Conservation (phyloP, 73 alveolate species). For the Vitrella brassicaformis region DNA sequence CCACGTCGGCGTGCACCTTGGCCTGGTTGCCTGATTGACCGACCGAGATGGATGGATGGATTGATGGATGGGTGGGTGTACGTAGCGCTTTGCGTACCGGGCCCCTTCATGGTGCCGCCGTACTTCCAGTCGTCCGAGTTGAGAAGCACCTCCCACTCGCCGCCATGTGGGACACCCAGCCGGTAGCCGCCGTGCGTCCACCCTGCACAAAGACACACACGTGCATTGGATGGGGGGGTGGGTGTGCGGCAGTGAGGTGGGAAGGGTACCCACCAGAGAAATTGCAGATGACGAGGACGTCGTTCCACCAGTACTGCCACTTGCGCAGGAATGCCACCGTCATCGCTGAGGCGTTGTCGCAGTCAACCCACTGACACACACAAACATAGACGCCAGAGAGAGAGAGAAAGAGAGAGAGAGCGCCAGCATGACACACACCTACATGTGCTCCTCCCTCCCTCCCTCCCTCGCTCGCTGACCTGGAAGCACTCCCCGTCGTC, state of each 20-base stretch:
- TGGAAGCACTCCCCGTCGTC: not conserved
- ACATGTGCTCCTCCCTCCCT: no score
- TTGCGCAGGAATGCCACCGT: not conserved
- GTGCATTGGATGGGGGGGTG: not conserved
- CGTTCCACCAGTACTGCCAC: not conserved
- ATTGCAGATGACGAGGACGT: not conserved
- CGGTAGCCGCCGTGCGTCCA: not conserved
- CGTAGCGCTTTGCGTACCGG: not conserved
- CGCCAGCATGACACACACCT: no score
- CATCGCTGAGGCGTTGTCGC: not conserved
- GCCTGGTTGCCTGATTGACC: not conserved
- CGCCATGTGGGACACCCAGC: not conserved
- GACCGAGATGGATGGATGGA: not conserved
- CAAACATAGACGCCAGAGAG: no score
- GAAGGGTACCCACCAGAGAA: not conserved
- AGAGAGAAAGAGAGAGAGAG: no score
- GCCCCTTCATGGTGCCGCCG: conserved; percentile 3
- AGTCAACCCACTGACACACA: not conserved
- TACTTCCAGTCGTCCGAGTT: conserved; percentile 26
- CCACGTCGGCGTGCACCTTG: not conserved
- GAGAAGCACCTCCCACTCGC: conserved; percentile 33
- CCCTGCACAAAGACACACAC: not conserved
- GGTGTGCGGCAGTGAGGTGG: not conserved
- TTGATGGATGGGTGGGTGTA: not conserved
- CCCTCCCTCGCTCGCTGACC: no score